These are phyloP conservation scores for Yamadazyma triangularis DNA, from an alignment of 1,139 yeast genomes.

Conservation along the genomic window DNA sequence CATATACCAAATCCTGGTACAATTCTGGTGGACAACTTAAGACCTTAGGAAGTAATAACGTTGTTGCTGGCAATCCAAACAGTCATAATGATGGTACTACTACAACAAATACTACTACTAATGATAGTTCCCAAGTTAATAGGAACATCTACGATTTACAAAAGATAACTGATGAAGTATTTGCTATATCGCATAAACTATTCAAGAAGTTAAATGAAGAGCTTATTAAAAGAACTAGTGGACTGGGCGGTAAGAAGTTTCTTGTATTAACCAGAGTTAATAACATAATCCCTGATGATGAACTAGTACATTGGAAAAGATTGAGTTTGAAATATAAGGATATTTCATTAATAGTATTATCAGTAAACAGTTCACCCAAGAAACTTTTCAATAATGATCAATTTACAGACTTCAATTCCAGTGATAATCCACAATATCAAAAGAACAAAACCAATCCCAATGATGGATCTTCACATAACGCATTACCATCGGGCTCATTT, in stretches of 20 bases:
- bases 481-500: not conserved
- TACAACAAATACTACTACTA: slow-evolving; percentile 4
- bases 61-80: too few species aligned
- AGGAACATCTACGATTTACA: slow-evolving; percentile 26
- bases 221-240: slow-evolving; percentile 24
- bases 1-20: slow-evolving; percentile 67
- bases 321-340: slow-evolving; percentile 57
- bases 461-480: not conserved
- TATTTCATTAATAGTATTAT: slow-evolving; percentile 65
- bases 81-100: slow-evolving; percentile 4
- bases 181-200: slow-evolving; percentile 33
- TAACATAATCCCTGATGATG: slow-evolving; percentile 76
- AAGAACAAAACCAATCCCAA: not conserved
- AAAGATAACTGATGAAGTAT: slow-evolving; percentile 35
- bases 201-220: slow-evolving; percentile 36
- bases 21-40: slow-evolving; percentile 22
- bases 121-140: too few species aligned
- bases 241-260: slow-evolving; percentile 52
- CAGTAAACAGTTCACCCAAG: slow-evolving; percentile 64
- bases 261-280: slow-evolving; percentile 65
- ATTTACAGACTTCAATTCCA: not conserved
- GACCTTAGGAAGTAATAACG: slow-evolving; percentile 33
- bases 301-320: slow-evolving; percentile 71
- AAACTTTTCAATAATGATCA: slow-evolving; percentile 33
- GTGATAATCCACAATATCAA: not conserved